These are phyloP conservation scores for Hortiboletus flavorubellus DNA, from an alignment of 768 basidiomycete species.

Conservation along the genomic window DNA sequence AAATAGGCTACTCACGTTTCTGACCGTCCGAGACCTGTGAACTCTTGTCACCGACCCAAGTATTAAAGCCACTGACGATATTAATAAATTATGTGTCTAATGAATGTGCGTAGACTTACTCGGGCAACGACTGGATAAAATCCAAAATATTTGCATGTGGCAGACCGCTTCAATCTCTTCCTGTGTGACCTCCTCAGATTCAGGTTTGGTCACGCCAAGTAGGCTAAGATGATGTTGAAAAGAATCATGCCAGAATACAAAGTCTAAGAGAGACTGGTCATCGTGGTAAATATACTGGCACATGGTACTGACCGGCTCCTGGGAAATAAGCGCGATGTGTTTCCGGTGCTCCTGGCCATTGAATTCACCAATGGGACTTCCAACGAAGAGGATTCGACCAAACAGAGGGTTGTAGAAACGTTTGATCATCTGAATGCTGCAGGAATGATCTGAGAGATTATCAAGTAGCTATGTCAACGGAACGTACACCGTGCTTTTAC, in stretches of 20 bases:
- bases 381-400: slow-evolving; percentile 72
- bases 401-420: slow-evolving; percentile 81
- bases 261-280: slow-evolving; percentile 34
- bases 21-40: slow-evolving; percentile 88
- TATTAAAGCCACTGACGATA: slow-evolving; percentile 67
- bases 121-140: slow-evolving; percentile 80
- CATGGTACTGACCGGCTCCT: slow-evolving; percentile 56
- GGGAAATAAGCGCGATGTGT: slow-evolving; percentile 86
- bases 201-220: slow-evolving; percentile 79
- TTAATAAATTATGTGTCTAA: slow-evolving; percentile 4
- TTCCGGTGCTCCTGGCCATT: slow-evolving; percentile 87
- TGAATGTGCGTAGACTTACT: slow-evolving; percentile 44
- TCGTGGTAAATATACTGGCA: slow-evolving; percentile 2
- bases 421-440: slow-evolving; percentile 75
- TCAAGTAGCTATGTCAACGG: background rate
- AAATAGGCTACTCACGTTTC: slow-evolving; percentile 53
- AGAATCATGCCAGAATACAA: slow-evolving; percentile 89
- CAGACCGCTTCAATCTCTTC: slow-evolving; percentile 85
- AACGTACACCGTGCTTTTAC: slow-evolving; percentile 75
- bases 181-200: slow-evolving; percentile 78
- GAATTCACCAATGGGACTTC: slow-evolving; percentile 66
- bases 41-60: slow-evolving; percentile 87
- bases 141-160: slow-evolving; percentile 87
- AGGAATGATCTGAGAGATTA: background rate
- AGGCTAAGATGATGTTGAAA: slow-evolving; percentile 68